These are phyloP conservation scores for Fusarium veterinarium DNA, from an alignment of 2,329 filamentous ascomycete genomes.

Conservation along the genomic window DNA sequence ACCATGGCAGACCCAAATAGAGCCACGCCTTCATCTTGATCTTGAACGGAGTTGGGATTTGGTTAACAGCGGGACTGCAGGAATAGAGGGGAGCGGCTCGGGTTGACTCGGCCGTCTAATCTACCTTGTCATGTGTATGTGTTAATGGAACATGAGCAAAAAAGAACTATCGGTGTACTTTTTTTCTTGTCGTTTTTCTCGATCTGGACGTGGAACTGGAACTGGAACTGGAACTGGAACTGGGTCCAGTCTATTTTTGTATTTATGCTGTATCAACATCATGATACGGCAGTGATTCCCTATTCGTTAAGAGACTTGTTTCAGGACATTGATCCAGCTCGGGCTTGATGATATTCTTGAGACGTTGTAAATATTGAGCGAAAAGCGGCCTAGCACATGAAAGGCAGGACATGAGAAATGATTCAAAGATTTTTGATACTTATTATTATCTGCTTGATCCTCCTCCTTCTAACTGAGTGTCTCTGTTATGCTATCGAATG, in stretches of 20 bases:
- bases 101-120: constrained; percentile 20
- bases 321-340: constrained; percentile 13
- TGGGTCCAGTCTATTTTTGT: constrained; percentile 35
- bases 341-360: neutral
- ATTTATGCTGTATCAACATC: constrained; percentile 45
- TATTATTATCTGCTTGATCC: constrained; percentile 20
- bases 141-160: constrained; percentile 48
- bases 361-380: neutral
- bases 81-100: constrained; percentile 12
- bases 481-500: constrained; percentile 19
- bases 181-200: constrained; percentile 31
- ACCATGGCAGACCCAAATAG: neutral
- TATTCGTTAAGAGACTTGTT: constrained; percentile 36
- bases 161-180: constrained; percentile 41
- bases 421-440: neutral
- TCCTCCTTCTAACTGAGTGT: constrained; percentile 14
- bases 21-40: constrained; percentile 18
- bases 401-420: constrained; percentile 2
- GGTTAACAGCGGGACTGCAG: constrained; percentile 23
- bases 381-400: neutral
- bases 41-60: constrained; percentile 31
- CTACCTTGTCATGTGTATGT: constrained; percentile 43
- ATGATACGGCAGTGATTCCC: constrained; percentile 43
- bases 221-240: neutral
- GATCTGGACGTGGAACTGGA: constrained; percentile 10